These are phyloP conservation scores for Populus tremula DNA, from an alignment of 345 rosid species.

Conservation along the genomic window DNA sequence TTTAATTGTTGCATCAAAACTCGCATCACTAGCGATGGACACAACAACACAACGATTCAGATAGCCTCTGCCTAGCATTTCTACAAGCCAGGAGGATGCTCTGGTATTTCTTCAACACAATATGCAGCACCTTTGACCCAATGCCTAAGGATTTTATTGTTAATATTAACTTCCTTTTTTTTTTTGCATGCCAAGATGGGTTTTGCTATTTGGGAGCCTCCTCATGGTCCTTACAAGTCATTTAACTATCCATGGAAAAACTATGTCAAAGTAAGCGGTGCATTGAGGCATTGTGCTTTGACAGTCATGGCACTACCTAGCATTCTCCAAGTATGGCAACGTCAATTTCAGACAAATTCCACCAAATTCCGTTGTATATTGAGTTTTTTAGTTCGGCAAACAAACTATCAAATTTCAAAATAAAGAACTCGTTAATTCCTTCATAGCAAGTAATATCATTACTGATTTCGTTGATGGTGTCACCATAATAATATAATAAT, in stretches of 20 bases:
- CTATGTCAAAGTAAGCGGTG: slow-evolving; percentile 83
- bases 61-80: background rate
- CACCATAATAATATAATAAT: too few relatives aligned
- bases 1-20: too few relatives aligned
- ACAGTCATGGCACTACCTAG: slow-evolving; percentile 62
- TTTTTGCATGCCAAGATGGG: slow-evolving; percentile 48
- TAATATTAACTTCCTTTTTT: slow-evolving; percentile 8
- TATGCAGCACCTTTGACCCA: slow-evolving; percentile 2
- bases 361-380: too few relatives aligned
- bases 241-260: slow-evolving; percentile 86
- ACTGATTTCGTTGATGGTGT: too few relatives aligned
- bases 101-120: slow-evolving; percentile 46
- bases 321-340: too few relatives aligned
- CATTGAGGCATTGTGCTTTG: slow-evolving; percentile 93
- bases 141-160: background rate
- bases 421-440: too few relatives aligned
- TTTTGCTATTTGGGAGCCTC: slow-evolving; percentile 97
- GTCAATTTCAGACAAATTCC: too few relatives aligned
- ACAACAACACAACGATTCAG: too few relatives aligned
- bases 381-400: too few relatives aligned
- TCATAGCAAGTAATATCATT: too few relatives aligned
- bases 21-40: too few relatives aligned
- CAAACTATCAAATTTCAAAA: too few relatives aligned
- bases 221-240: slow-evolving; percentile 83
- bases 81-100: slow-evolving; percentile 87